Base-by-base conservation (phyloP, 805 yeast species). In the Lachancea dasiensis region DNA sequence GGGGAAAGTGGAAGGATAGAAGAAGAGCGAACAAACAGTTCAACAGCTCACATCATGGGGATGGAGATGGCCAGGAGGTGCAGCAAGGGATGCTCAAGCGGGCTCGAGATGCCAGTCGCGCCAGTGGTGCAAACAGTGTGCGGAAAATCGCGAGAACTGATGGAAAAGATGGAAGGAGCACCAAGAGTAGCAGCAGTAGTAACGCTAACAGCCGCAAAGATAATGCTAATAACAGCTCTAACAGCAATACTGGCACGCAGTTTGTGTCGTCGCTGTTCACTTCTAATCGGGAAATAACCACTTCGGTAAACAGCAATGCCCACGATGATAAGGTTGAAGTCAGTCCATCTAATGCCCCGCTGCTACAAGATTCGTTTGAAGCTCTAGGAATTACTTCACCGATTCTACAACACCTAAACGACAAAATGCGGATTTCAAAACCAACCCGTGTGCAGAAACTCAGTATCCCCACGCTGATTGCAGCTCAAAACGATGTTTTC, bases 361-460 rank as follows among this genome's bases (percentile, higher is more conserved):
- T 85, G 20, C 35, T 51, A 6, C 70, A 66, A 13, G 75, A 83
- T 7, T 67, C 83, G 3, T 90, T 90, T 51, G 69, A 63, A 13
- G 85, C 86, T 0, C 63, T 90, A 30, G 94, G 94, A 0, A 59
- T 89, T 11, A 73, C 73, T 43, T 73, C 68, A 1, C 58, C 63
- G 21, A 58, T 90, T 27, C 52, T 72, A 1, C 58, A 58, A 6
- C 82, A 80, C 51, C 60, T 90, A 39, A 65, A 68, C 2, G 75
- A 73, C 5, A 72, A 71, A 38, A 65, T 86, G 65, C 59, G 56
- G 34, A 73, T 79, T 50, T 51, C 63, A 27, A 65, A 74, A 17
- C 98, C 99, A 2, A 94, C 98, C 0, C 77, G 76, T 49, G 86
- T 92, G 48, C 99, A 92, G 62, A 72, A 86, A 46, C 64, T 81